A percentile compares a stretch with the other conserved stretches of the same genome.
Conservation (phyloP, 768 basidiomycete genomes). For the Suillus luteus region DNA sequence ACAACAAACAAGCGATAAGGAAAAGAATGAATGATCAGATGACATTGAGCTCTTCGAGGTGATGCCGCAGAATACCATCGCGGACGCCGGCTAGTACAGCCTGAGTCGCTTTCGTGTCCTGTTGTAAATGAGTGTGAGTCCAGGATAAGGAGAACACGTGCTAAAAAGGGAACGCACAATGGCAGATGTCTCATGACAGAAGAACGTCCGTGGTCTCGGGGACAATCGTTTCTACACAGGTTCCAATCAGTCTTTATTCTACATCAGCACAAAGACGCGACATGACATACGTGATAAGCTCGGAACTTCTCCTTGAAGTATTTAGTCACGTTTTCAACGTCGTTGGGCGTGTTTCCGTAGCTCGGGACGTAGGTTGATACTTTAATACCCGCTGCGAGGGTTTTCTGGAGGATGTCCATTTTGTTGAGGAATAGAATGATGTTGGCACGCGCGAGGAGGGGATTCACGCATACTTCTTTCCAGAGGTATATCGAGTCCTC, state of each 20-base stretch:
- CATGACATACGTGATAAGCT: constrained; percentile 53
- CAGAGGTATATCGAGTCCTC: constrained; percentile 77
- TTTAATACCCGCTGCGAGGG: constrained; percentile 54
- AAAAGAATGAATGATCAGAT: constrained; percentile 18
- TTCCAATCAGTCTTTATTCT: constrained; percentile 5
- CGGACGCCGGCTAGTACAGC: constrained; percentile 42
- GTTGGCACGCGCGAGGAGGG: constrained; percentile 58
- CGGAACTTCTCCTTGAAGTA: constrained; percentile 74
- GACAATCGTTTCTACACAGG: constrained; percentile 53
- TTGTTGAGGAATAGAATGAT: constrained; percentile 83
- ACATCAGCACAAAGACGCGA: constrained; percentile 15
- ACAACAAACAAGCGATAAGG: not conserved
- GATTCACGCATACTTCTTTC: constrained; percentile 68
- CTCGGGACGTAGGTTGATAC: constrained; percentile 64
- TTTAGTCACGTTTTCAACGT: constrained; percentile 53
- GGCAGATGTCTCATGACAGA: constrained; percentile 71
- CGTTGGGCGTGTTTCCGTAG: constrained; percentile 60
- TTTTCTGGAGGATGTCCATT: constrained; percentile 61
- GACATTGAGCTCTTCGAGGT: constrained; percentile 35
- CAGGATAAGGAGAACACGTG: not conserved
- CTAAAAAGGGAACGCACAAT: constrained; percentile 46
- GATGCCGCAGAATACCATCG: constrained; percentile 40
- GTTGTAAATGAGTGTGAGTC: not conserved
- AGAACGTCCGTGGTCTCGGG: constrained; percentile 57
- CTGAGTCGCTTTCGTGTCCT: constrained; percentile 43